These are phyloP conservation scores for Leishmania guyanensis DNA, from an alignment of 208 protist species.

Conservation along the genomic window DNA sequence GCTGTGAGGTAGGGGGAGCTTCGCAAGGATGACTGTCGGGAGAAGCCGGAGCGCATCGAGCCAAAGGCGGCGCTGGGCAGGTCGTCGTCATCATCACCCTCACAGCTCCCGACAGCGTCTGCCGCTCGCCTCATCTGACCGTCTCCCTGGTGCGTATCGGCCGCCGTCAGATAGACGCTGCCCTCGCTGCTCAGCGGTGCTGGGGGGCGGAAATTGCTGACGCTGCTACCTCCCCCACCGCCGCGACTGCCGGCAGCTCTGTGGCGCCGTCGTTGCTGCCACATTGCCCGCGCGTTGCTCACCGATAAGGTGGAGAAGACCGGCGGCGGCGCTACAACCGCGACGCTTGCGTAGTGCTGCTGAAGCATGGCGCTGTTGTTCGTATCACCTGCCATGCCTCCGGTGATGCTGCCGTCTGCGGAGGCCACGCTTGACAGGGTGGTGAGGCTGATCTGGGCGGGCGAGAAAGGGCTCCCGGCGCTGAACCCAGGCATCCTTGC, in stretches of 20 bases:
- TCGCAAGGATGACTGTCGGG: slow-evolving; percentile 10
- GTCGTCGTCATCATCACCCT: neutral
- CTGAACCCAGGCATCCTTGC: neutral
- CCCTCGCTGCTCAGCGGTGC: slow-evolving; percentile 12
- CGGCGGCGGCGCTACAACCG: slow-evolving; percentile 23
- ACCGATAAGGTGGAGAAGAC: slow-evolving; percentile 12
- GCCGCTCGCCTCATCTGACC: neutral
- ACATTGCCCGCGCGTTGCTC: slow-evolving; percentile 13
- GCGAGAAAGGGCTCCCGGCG: neutral
- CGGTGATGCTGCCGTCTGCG: neutral
- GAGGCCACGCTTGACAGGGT: slow-evolving; percentile 4
- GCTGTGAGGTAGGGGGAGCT: neutral
- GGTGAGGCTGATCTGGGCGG: slow-evolving; percentile 16
- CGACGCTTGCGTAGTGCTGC: slow-evolving; percentile 11
- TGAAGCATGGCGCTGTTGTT: neutral
- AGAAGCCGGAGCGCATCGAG: slow-evolving; percentile 18
- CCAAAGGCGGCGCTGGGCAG: slow-evolving; percentile 26
- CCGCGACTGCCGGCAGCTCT: neutral
- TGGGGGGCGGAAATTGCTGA: neutral
- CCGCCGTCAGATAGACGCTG: slow-evolving; percentile 6
- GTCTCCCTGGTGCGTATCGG: neutral
- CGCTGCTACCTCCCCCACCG: neutral
- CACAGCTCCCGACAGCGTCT: neutral
- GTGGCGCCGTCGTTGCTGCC: slow-evolving; percentile 20
- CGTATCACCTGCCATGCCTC: neutral